Evolutionary conservation across 176 grass and related monocot species (phyloP).

Genomic region (Aechmea fasciata): DNA sequence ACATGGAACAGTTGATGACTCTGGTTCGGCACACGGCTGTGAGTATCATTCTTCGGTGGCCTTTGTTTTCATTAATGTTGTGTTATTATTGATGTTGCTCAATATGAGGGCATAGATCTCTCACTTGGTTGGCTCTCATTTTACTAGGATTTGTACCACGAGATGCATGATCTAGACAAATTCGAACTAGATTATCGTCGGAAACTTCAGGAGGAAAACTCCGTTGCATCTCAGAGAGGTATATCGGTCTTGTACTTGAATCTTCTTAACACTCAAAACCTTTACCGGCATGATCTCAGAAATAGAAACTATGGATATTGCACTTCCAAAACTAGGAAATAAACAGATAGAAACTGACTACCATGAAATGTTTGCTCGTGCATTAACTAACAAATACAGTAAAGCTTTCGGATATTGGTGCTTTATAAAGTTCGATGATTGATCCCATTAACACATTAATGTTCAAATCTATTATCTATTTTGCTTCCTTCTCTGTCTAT

Average conservation of each 20-base stretch:
- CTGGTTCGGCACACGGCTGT: conserved; percentile 79
- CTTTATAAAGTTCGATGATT: too few species aligned
- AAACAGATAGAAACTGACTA: background rate
- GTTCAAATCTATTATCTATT: too few species aligned
- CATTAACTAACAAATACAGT: too few species aligned
- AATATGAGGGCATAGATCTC: too few species aligned
- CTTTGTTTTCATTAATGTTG: too few species aligned
- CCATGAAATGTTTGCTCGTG: too few species aligned
- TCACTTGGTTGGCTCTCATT: background rate
- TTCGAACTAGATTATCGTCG: conserved; percentile 67
- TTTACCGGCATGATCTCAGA: conserved; percentile 5
- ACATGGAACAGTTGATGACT: conserved; percentile 58
- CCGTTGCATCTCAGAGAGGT: conserved; percentile 43
- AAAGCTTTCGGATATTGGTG: too few species aligned
- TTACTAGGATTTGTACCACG: conserved; percentile 84
- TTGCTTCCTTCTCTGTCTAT: too few species aligned
- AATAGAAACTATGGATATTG: background rate
- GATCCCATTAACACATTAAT: too few species aligned
- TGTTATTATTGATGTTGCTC: too few species aligned
- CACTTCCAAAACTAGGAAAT: background rate
- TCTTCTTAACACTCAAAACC: conserved; percentile 2
- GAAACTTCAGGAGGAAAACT: conserved; percentile 36
- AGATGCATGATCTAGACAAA: conserved; percentile 70
- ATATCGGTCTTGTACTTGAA: conserved; percentile 6
- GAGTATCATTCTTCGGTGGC: conserved; percentile 15